Conservation (phyloP, 225 moss, liverwort and hornwort genomes). For the Pseudoscleropodium purum region DNA sequence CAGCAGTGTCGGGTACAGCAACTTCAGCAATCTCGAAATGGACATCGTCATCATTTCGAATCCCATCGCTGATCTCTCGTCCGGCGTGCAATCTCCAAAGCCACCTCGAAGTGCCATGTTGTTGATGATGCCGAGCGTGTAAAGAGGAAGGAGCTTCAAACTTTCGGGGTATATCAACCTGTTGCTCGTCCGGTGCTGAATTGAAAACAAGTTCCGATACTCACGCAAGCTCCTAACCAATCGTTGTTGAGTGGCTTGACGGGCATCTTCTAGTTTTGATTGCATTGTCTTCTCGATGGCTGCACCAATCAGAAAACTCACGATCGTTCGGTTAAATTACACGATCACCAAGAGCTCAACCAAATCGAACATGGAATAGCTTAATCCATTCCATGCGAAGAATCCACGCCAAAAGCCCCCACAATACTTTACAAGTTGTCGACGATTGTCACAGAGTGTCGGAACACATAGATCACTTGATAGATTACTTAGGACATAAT, state of each 20-base stretch:
- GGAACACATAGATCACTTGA: background rate
- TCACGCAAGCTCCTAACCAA: too few species aligned
- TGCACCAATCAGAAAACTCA: constrained; percentile 17
- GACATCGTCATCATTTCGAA: too few species aligned
- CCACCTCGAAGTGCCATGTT: too few species aligned
- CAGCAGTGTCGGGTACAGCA: too few species aligned
- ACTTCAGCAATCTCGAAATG: too few species aligned
- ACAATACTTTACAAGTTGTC: background rate
- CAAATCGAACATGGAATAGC: background rate
- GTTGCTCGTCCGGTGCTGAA: too few species aligned
- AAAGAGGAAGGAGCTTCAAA: too few species aligned
- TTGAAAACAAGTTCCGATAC: too few species aligned
- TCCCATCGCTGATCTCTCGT: too few species aligned
- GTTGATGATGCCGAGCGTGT: too few species aligned
- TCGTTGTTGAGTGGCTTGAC: constrained; percentile 9
- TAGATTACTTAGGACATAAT: background rate
- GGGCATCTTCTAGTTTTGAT: constrained; percentile 42
- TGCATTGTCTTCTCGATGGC: constrained; percentile 79
- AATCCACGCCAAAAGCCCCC: background rate
- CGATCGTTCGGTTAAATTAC: background rate
- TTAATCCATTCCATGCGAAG: background rate
- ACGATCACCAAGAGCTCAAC: background rate
- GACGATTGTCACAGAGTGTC: background rate
- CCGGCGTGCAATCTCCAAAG: too few species aligned
- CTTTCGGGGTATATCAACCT: too few species aligned